phyloP scores from a whole-genome alignment of 208 protist species.

The Angomonas deanei region DNA sequence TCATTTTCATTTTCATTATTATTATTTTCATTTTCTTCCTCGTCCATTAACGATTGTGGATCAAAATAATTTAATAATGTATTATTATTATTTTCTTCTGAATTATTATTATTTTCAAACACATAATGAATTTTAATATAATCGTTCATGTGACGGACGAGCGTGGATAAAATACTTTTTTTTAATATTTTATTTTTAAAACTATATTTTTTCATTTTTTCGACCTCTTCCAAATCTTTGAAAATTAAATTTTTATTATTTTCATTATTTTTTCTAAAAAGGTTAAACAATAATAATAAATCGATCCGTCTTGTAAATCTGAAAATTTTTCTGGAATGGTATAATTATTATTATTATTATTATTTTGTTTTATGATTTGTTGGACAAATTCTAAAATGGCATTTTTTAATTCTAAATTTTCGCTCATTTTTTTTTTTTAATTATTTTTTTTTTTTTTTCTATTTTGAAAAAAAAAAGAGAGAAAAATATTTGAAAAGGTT shows the following conservation, averaged over 20 bases:
- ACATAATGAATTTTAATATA: conserved; percentile 8
- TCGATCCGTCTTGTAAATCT: neutral
- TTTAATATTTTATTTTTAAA: neutral
- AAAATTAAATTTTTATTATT: neutral
- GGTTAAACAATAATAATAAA: conserved; percentile 10
- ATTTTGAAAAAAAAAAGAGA: neutral
- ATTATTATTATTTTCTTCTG: neutral
- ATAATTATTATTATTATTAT: neutral
- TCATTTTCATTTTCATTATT: neutral
- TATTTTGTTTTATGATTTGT: neutral
- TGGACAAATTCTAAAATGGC: neutral
- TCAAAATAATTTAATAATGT: too few species aligned
- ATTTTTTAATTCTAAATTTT: neutral
- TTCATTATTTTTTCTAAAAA: conserved; percentile 8
- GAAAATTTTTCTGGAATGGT: neutral
- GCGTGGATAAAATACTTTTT: neutral
- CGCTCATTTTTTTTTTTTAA: neutral
- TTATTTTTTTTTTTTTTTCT: neutral
- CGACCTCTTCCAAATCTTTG: neutral
- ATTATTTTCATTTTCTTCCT: neutral
- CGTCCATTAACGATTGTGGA: too few species aligned
- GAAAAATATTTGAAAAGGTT: neutral
- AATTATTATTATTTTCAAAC: neutral
- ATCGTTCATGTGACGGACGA: conserved; percentile 10
- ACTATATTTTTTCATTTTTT: conserved; percentile 4